Conservation (phyloP, 495 filamentous ascomycete genomes). For the Cryomyces antarcticus region DNA sequence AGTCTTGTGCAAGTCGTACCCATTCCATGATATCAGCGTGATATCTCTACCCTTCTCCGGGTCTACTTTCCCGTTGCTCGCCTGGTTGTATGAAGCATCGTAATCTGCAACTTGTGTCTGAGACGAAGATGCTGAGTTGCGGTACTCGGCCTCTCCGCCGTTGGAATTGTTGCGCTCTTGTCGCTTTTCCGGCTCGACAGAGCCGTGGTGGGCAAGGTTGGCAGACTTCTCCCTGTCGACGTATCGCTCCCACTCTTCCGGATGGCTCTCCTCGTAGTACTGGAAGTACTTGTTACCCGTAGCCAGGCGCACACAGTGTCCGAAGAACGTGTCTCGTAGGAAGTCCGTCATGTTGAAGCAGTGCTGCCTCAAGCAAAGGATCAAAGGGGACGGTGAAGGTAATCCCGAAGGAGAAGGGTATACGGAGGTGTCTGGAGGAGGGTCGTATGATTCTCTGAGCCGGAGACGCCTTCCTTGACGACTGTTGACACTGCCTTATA, state of each 20-base stretch:
- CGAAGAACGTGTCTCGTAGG: conserved; percentile 19
- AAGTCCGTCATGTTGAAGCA: conserved; percentile 4
- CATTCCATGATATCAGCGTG: conserved; percentile 14
- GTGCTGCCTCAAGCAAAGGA: too few species aligned
- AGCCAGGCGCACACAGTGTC: conserved; percentile 14
- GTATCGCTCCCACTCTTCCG: conserved; percentile 13
- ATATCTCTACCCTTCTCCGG: conserved; percentile 17
- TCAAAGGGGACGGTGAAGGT: too few species aligned
- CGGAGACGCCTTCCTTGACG: too few species aligned
- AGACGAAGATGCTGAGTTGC: neutral
- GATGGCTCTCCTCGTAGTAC: conserved; percentile 17
- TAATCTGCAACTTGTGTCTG: neutral
- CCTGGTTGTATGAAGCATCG: conserved; percentile 7
- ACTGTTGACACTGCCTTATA: too few species aligned
- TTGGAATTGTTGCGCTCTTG: neutral
- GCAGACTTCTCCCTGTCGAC: conserved; percentile 17
- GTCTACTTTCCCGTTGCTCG: conserved; percentile 11
- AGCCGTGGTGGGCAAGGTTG: conserved; percentile 14
- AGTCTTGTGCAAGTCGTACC: conserved; percentile 13
- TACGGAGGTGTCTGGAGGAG: too few species aligned
- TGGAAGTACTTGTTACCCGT: conserved; percentile 9
- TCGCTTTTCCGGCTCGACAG: conserved; percentile 4
- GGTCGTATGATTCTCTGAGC: too few species aligned
- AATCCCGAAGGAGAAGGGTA: too few species aligned
- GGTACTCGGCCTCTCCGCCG: neutral